Conservation (phyloP, 441 rosid species). For the Populus trichocarpa region DNA sequence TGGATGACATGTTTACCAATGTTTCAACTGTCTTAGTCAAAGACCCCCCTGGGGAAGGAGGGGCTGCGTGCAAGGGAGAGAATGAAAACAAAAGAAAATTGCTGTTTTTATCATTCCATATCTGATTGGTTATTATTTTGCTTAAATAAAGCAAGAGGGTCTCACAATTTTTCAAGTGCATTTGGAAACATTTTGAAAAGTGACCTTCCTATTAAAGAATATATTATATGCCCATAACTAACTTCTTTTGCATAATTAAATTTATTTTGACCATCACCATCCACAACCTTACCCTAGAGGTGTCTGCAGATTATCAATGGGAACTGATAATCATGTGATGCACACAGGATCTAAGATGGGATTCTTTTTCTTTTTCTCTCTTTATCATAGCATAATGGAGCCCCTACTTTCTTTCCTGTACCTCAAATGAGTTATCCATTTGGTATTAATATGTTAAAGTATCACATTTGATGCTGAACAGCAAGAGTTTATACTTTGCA, state of each 20-base stretch:
- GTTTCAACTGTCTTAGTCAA: background rate
- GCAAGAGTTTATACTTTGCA: conserved; percentile 32
- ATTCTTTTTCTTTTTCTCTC: background rate
- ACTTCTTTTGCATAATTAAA: background rate
- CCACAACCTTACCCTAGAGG: background rate
- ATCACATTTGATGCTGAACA: conserved; percentile 7
- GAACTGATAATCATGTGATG: background rate
- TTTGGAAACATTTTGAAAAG: background rate
- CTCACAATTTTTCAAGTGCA: background rate
- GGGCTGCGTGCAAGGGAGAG: background rate
- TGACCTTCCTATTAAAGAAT: background rate
- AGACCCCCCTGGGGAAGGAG: background rate
- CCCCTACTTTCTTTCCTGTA: background rate
- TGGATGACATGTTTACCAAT: background rate
- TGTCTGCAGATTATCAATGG: background rate
- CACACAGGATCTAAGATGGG: background rate
- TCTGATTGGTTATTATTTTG: background rate
- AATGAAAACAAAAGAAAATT: background rate
- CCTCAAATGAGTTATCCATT: background rate
- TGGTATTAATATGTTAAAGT: background rate
- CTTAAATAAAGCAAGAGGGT: background rate
- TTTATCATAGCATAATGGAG: background rate
- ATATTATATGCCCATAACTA: background rate
- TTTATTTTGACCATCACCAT: background rate
- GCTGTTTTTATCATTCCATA: background rate